Evolutionary conservation across 495 filamentous ascomycete genomes (phyloP).

Genomic region (Penicillium manginii): DNA sequence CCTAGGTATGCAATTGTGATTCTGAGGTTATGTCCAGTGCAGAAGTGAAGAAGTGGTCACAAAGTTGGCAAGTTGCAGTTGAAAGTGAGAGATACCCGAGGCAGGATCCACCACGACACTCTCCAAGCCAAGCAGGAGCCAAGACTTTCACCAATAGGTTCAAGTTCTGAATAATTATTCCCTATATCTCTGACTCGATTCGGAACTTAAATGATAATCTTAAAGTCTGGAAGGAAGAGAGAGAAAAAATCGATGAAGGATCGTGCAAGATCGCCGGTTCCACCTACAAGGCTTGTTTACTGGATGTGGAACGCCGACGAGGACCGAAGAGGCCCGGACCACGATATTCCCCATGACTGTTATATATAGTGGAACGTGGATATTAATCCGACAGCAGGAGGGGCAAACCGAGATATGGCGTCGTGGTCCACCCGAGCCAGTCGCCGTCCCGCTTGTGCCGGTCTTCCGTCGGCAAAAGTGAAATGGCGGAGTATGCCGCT

Average conservation of each 20-base stretch:
- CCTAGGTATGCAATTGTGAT: background rate
- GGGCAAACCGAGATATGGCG: background rate
- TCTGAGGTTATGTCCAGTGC: background rate
- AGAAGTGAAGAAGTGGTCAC: background rate
- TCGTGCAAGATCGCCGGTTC: slow-evolving; percentile 3
- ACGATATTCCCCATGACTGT: slow-evolving; percentile 4
- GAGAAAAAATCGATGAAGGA: background rate
- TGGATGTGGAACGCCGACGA: slow-evolving; percentile 23
- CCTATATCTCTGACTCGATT: background rate
- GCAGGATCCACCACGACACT: background rate
- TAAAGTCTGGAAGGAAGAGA: background rate
- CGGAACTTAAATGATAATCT: background rate
- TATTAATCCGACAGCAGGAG: slow-evolving; percentile 16
- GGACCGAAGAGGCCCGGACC: slow-evolving; percentile 22
- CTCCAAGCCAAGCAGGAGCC: background rate
- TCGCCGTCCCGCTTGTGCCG: slow-evolving; percentile 23
- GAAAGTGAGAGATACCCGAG: too few species aligned
- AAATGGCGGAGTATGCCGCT: slow-evolving; percentile 13
- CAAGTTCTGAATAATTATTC: too few species aligned
- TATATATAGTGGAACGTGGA: slow-evolving; percentile 13
- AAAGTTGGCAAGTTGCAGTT: background rate
- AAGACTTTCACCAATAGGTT: background rate
- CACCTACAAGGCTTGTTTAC: slow-evolving; percentile 12
- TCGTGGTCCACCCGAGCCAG: slow-evolving; percentile 22
- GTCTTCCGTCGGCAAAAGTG: slow-evolving; percentile 30